Percentiles rank a stretch among this genome's conserved stretches.
phyloP scores from a whole-genome alignment of 1,284 basidiomycete genomes.

The Ganoderma sp. region DNA sequence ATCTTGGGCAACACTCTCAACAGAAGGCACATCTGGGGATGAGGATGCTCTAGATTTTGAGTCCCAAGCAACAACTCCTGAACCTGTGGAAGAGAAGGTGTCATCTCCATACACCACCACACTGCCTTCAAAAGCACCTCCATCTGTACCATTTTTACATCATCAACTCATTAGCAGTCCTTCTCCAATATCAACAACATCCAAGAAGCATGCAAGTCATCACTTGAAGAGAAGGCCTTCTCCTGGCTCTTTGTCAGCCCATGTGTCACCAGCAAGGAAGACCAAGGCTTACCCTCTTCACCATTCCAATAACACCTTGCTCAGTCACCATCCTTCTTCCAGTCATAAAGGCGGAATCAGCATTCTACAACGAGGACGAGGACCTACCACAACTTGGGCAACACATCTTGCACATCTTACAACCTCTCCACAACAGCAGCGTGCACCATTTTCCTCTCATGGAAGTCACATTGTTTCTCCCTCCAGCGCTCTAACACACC shows the following conservation, averaged over 20 bases:
- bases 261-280: background rate
- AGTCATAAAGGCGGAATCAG: background rate
- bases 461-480: background rate
- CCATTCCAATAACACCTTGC: background rate
- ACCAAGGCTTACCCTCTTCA: background rate
- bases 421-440: background rate
- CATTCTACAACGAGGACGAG: background rate
- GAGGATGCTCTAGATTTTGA: slow-evolving; percentile 13
- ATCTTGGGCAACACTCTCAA: slow-evolving; percentile 22
- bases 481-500: background rate
- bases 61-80: slow-evolving; percentile 19
- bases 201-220: background rate
- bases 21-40: slow-evolving; percentile 13
- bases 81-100: slow-evolving; percentile 2
- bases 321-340: background rate
- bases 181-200: background rate
- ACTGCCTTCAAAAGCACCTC: too few relatives aligned
- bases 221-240: background rate
- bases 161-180: background rate
- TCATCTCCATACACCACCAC: background rate
- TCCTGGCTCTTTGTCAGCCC: background rate
- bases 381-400: background rate
- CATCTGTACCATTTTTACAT: background rate
- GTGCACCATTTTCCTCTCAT: background rate
- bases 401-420: background rate